phyloP scores from a whole-genome alignment of 768 basidiomycete species.

The Phylloporus rhodoxanthus region DNA sequence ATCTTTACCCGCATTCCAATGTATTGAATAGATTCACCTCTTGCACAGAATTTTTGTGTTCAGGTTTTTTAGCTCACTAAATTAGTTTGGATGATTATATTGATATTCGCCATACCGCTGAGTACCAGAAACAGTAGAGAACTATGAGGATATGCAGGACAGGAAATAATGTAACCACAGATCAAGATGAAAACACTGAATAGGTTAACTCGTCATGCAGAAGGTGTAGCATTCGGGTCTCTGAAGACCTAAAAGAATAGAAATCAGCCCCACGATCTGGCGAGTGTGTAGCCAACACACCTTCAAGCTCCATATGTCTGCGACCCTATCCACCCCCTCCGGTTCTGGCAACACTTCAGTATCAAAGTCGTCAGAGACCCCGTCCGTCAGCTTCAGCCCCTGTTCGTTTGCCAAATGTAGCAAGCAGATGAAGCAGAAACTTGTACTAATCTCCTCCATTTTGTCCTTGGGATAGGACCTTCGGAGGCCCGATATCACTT shows the following conservation, averaged over 20 bases:
- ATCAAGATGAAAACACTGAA: constrained; percentile 7
- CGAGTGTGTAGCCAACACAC: constrained; percentile 31
- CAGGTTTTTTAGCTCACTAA: background rate
- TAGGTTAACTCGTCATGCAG: constrained; percentile 24
- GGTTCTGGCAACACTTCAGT: constrained; percentile 31
- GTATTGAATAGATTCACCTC: constrained; percentile 11
- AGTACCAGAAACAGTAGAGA: constrained; percentile 1
- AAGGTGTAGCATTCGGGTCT: constrained; percentile 34
- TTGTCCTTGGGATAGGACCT: constrained; percentile 85
- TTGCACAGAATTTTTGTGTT: background rate
- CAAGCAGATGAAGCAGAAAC: constrained; percentile 98
- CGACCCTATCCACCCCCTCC: constrained; percentile 44
- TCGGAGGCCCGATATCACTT: constrained; percentile 79
- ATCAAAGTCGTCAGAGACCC: constrained; percentile 30
- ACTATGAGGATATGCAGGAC: constrained; percentile 7
- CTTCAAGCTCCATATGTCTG: constrained; percentile 72
- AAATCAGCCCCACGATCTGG: background rate
- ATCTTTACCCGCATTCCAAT: constrained; percentile 14
- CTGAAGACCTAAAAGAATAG: constrained; percentile 36
- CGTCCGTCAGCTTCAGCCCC: constrained; percentile 61
- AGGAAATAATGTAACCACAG: constrained; percentile 6
- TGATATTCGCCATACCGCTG: background rate
- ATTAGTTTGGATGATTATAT: background rate
- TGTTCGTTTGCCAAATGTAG: constrained; percentile 96
- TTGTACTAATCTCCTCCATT: constrained; percentile 97